Evolutionary conservation across 805 yeast genomes (phyloP).

Genomic region (Nakazawaea populi): DNA sequence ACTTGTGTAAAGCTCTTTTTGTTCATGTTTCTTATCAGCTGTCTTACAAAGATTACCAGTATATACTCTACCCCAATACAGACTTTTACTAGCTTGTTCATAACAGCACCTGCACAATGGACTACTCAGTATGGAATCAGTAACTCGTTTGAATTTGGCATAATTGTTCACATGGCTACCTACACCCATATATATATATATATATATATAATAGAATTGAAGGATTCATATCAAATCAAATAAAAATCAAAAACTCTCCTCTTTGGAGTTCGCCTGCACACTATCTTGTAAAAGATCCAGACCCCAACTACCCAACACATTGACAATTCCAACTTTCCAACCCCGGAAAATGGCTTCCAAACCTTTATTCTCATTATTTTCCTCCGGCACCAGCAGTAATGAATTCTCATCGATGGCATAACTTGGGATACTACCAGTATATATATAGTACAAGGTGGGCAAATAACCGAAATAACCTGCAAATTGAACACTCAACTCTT

Average conservation of each 20-base stretch:
- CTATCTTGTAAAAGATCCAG: slow-evolving; percentile 49
- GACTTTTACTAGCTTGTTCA: too few relatives aligned
- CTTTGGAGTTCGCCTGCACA: slow-evolving; percentile 37
- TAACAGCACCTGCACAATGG: too few relatives aligned
- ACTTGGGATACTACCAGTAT: slow-evolving; percentile 29
- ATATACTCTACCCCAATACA: too few relatives aligned
- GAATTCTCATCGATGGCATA: slow-evolving; percentile 18
- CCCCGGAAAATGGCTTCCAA: slow-evolving; percentile 68
- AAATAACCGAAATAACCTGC: slow-evolving; percentile 50
- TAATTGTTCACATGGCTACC: too few relatives aligned
- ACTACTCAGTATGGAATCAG: too few relatives aligned
- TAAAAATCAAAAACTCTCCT: slow-evolving; percentile 29
- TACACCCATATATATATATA: too few relatives aligned
- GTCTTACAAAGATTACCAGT: too few relatives aligned
- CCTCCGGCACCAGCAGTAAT: slow-evolving; percentile 14
- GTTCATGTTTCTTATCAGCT: too few relatives aligned
- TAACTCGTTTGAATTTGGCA: too few relatives aligned
- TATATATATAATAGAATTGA: neutral
- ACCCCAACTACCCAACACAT: slow-evolving; percentile 81
- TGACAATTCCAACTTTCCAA: slow-evolving; percentile 82
- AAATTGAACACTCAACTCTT: slow-evolving; percentile 54
- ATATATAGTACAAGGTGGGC: slow-evolving; percentile 44
- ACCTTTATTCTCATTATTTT: slow-evolving; percentile 37
- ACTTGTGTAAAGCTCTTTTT: too few relatives aligned
- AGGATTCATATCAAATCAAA: neutral